Evolutionary conservation across 2,329 filamentous ascomycete genomes (phyloP), one percentile per base, ranked within the genome.

Genomic region (Monosporascus sp.): DNA sequence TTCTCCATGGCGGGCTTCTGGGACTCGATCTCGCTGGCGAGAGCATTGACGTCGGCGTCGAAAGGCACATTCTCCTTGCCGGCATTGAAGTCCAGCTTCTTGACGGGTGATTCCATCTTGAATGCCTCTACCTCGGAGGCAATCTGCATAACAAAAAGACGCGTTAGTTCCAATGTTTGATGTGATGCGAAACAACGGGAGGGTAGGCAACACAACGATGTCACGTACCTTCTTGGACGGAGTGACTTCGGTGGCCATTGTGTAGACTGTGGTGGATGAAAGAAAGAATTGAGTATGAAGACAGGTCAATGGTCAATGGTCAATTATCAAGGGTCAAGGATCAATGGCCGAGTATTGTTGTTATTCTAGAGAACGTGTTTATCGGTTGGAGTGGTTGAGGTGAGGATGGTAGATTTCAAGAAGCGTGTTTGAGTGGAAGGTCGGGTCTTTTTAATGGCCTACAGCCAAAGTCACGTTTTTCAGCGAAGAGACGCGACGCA

Each of bases 101-200:
- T 96, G 60, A 88, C 77, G 46, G 92, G 91, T 1, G 91, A 94
- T 64, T 95, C 90, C 85, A 97, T 95, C 77, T 93, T 95, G 72
- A 97, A 82, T 64, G 84, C 85, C 73, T 94, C 86, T 69, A 97
- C 87, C 66, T 86, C 91, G 67, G 90, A 86, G 66, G 91, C 89
- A 78, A 88, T 88, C 93, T 97, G 70, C 60, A 47, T 49, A 48
- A 54, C 40, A 57, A 52, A 52, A 56, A 54, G 27, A 57, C 52
- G 49, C 45, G 58, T 67, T 65, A 64, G 60, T 50, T 51, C 26
- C 69, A 57, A 56, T 54, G 55, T 60, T 59, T 58, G 59, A 40
- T 36, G 36, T 44, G 26, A 40, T n/a, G 55, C 40, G 40, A 6
- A 48, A 40, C 38, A 51, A 48, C 26, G 50, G 27, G 31, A 44